phyloP scores from a whole-genome alignment of 208 protist genomes.

The Acanthamoeba castellanii region DNA sequence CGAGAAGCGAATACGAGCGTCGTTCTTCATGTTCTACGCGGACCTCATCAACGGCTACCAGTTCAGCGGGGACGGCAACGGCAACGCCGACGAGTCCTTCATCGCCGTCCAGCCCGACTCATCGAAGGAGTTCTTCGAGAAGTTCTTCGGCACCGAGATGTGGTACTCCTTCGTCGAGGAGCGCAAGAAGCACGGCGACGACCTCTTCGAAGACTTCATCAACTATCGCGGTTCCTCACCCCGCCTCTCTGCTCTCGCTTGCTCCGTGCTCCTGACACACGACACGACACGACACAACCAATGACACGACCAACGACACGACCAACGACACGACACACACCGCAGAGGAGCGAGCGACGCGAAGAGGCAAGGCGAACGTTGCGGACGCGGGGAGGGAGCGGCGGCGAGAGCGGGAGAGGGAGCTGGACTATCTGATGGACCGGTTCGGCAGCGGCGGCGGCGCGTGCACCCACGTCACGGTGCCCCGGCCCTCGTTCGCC shows the following conservation, averaged over 20 bases:
- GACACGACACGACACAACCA: too few species aligned
- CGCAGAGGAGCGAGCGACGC: background rate
- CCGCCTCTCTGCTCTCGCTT: too few species aligned
- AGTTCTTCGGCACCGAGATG: conserved; percentile 59
- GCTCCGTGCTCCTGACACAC: background rate
- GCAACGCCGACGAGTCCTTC: background rate
- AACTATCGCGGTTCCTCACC: background rate
- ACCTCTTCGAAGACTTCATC: conserved; percentile 52
- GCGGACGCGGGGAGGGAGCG: background rate
- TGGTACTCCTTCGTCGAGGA: conserved; percentile 44
- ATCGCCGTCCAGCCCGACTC: conserved; percentile 54
- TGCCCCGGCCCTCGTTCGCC: conserved; percentile 1
- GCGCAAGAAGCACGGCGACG: conserved; percentile 28
- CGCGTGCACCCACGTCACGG: background rate
- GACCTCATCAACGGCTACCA: conserved; percentile 11
- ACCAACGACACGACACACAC: too few species aligned
- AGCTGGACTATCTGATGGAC: conserved; percentile 6
- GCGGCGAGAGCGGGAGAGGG: background rate
- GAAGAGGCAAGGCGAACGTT: background rate
- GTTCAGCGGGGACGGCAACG: background rate
- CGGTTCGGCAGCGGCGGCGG: background rate
- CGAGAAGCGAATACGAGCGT: conserved; percentile 1
- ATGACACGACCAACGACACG: too few species aligned
- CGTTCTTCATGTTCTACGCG: conserved; percentile 51
- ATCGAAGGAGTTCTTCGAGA: conserved; percentile 17